phyloP scores from a whole-genome alignment of 2,329 filamentous ascomycete species.

The Epichloe coenophiala region DNA sequence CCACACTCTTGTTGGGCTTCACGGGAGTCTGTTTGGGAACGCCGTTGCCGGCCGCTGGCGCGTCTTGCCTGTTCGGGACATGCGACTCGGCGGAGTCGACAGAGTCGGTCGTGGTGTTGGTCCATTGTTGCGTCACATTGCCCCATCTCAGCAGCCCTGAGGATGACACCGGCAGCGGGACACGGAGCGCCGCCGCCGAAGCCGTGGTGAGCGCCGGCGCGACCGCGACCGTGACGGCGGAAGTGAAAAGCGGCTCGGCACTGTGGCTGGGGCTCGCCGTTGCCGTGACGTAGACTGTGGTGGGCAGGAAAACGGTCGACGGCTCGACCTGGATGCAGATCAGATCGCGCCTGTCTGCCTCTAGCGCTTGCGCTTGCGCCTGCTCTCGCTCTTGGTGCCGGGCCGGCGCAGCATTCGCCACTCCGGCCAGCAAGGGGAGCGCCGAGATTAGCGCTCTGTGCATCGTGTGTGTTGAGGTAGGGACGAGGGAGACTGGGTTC shows the following conservation, averaged over 20 bases:
- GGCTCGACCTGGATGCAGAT: neutral
- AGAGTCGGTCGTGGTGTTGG: neutral
- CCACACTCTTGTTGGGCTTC: neutral
- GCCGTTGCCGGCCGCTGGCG: neutral
- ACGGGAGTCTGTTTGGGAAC: neutral
- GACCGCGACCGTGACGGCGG: neutral
- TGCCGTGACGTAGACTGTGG: neutral
- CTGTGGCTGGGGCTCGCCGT: neutral
- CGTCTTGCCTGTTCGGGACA: neutral
- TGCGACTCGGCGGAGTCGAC: neutral
- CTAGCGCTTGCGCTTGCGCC: neutral
- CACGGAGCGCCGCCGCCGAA: neutral
- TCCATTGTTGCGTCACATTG: neutral
- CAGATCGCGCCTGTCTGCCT: neutral
- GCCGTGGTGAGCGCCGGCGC: neutral
- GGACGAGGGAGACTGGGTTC: neutral
- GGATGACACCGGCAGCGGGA: neutral
- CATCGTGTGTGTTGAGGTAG: slow-evolving; percentile 7
- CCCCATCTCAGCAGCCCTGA: neutral
- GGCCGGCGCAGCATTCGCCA: slow-evolving; percentile 9
- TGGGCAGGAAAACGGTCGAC: neutral
- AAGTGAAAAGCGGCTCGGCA: neutral
- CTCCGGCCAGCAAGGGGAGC: slow-evolving; percentile 14
- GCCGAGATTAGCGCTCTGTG: slow-evolving; percentile 11
- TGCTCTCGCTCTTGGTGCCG: neutral